Base-by-base conservation (phyloP, 2,329 filamentous ascomycete genomes). In the Cladosporium cucumerinum region DNA sequence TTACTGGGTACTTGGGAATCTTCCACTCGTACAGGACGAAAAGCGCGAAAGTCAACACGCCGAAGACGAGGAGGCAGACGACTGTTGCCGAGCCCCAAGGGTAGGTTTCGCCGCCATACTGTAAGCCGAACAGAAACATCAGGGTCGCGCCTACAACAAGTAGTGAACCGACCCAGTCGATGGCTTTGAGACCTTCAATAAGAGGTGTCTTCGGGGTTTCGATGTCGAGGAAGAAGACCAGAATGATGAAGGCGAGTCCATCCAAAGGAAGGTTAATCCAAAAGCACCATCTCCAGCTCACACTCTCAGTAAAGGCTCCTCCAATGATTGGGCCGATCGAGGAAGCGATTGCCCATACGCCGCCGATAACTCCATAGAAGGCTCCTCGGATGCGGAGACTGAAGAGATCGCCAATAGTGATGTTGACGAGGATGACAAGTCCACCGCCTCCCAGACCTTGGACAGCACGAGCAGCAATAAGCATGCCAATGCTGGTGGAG, bases 71-170 rank as follows among this genome's bases (percentile, higher is more conserved):
- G 30, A 96, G 82, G 72, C 90, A 93, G 70, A 96, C 84, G 34
- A 93, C 89, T 0, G 86, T 88, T 1, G 89, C 82, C 0, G 90
- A 93, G 61, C 79, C 78, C 92, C 92, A 96, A 1, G 93, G 89
- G 68, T 86, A 86, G 25, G 83, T 82, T 60, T 92, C 85, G 57
- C 92, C 93, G 63, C 93, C 93, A 67, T 94, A 92, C 73, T 96
- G 89, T 12, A 97, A 85, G 0, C 92, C 93, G 49, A 97, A 86
- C 4, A 97, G 85, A 69, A 96, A 82, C 91, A 96, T 94, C 23
- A 96, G 81, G 0, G 91, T 93, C 23, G 89, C 91, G 49, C 89
- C 90, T 26, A 93, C 84, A 73, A 96, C 86, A 32, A 84, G 79
- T 12, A 89, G 62, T 1, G 84, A 86, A 0, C 90, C 90, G 6